Evolutionary conservation across 2,329 filamentous ascomycete genomes (phyloP), one percentile per base, ranked within the genome.

Genomic region (Juglanconis juglandina): DNA sequence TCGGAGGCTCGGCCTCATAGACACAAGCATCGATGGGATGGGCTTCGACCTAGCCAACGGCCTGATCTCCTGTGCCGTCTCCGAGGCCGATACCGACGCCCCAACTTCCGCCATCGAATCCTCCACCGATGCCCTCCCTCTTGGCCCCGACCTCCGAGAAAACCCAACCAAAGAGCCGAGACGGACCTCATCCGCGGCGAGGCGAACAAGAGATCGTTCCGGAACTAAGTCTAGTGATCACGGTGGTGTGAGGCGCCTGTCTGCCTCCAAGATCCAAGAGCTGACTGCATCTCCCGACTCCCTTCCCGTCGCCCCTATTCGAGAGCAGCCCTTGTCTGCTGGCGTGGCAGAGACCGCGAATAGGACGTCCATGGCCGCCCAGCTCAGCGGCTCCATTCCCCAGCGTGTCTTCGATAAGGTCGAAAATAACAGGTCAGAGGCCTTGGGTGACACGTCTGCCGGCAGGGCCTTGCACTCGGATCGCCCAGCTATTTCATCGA

Each of bases 231-330:
- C 68, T 5, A 70, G 66, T 39, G 60, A 56, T 37, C 76, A 73
- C 63, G 70, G 74, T 47, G 80, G 79, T 62, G 72, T 85, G 51
- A 78, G 81, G 58, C 79, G 82, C 42, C 75, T 87, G 33, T 85
- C 84, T 0, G 81, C 81, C 7, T 80, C 77, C 42, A 82, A 86
- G 66, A 85, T 87, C 68, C 80, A 84, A 56, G 80, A 84, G 61
- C 72, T 88, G 61, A 80, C 82, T 13, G 79, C 78, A 34, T 78
- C 81, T 1, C 83, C 83, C 5, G 82, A 85, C 34, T 87, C 84
- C 1, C 72, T 88, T 2, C 85, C 85, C 11, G 71, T 87, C 1
- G 80, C 81, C 1, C 70, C 79, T 13, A 71, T 79, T 3, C 69
- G 71, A 64, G 73, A 71, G 63, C 75, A 68, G 64, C 72, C 71